Base-by-base conservation (phyloP, 2,329 filamentous ascomycete species). In the Bipolaris gigantea region DNA sequence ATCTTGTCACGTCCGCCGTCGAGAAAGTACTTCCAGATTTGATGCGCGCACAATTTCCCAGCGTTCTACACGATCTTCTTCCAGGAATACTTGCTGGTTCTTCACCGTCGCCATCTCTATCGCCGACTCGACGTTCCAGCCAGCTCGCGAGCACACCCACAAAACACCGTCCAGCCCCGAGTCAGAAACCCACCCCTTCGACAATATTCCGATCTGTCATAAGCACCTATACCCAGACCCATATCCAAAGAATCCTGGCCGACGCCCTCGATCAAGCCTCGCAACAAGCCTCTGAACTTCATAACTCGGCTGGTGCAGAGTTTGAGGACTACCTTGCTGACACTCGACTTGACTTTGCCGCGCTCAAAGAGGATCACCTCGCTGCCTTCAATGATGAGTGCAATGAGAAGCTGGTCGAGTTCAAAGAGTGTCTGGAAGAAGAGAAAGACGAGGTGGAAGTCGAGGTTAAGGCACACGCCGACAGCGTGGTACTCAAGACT, bases 341-440 rank as follows among this genome's bases (percentile, higher is more conserved):
- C 5, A 40, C 25, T 25, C 32, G 35, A 15, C 41, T 40, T 40
- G 41, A 46, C 6, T 30, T 51, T 10, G 49, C 41, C 13, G 25
- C 42, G 5, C 34, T 45, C 34, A 51, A 40, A 41, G 49, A 51
- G 13, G 49, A 51, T 15, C 34, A 51, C 18, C 25, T 51, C 15
- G 25, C 41, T 15, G 49, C 34, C 21, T 46, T 46, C 25, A 46
- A 51, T 18, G 42, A 46, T 7, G 23, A 39, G 25, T 46, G 41
- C 34, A 51, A 51, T 27, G 49, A 51, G 18, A 51, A 41, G 35
- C 35, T 45, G 34, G 41, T 13, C 8, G 49, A 46, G 35, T 45
- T 51, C 10, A 46, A 40, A 32, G 49, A 51, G 35, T 23, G 25
- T 10, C 18, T 51, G 34, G 38, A 23, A 27, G 47, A 49, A 10